These are phyloP conservation scores for Diplotaxis tenuifolia DNA, from an alignment of 345 rosid species.

Conservation along the genomic window DNA sequence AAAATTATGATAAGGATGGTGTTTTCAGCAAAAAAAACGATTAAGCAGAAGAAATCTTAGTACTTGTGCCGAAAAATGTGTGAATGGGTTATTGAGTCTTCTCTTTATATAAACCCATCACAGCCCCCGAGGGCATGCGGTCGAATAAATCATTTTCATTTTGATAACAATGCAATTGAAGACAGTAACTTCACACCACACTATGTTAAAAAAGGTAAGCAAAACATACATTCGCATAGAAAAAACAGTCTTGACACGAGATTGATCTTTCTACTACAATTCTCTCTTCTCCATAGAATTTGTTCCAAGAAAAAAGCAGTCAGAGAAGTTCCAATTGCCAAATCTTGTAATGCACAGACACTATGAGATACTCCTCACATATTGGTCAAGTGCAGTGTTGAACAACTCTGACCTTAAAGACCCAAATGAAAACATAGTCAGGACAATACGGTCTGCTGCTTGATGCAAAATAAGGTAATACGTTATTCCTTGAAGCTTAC, in stretches of 20 bases:
- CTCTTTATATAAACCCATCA: slow-evolving; percentile 12
- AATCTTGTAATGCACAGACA: slow-evolving; percentile 14
- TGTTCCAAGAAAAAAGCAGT: background rate
- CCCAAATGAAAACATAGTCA: slow-evolving; percentile 15
- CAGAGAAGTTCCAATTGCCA: slow-evolving; percentile 12
- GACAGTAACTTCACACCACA: background rate
- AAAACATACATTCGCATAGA: slow-evolving; percentile 15
- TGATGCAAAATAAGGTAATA: background rate
- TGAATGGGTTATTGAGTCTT: no score
- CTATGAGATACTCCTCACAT: slow-evolving; percentile 75
- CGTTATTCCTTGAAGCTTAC: slow-evolving; percentile 38
- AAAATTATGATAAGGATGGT: no score
- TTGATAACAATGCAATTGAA: slow-evolving; percentile 3
- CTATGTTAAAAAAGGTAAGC: background rate
- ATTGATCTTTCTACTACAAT: background rate
- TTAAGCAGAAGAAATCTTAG: no score
- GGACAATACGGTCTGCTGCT: background rate
- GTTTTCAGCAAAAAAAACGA: no score
- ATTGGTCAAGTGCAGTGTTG: slow-evolving; percentile 71
- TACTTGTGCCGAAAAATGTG: no score
- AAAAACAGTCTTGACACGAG: slow-evolving; percentile 1
- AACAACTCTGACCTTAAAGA: slow-evolving; percentile 67
- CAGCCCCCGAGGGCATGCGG: background rate
- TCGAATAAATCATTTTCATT: background rate
- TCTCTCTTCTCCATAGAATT: background rate